phyloP scores from a whole-genome alignment of 495 filamentous ascomycete species.

The Poronia punctata region DNA sequence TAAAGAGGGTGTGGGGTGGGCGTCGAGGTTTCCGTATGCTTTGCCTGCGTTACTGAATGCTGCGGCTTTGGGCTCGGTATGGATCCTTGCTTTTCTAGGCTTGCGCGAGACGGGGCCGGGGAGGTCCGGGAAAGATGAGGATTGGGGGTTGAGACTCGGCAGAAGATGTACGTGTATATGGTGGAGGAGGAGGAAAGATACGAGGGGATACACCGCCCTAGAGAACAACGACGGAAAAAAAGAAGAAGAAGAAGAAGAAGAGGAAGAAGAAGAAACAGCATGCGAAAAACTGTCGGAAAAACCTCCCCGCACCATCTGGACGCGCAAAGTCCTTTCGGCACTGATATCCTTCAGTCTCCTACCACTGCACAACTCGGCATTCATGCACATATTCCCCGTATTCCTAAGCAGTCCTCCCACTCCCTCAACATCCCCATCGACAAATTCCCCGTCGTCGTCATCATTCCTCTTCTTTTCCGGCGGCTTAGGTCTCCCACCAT shows the following conservation, averaged over 20 bases:
- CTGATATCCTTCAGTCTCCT: slow-evolving; percentile 59
- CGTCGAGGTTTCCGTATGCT: slow-evolving; percentile 34
- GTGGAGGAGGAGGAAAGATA: slow-evolving; percentile 15
- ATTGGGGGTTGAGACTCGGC: slow-evolving; percentile 20
- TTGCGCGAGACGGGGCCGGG: slow-evolving; percentile 24
- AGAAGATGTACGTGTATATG: too few relatives aligned
- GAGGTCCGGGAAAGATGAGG: slow-evolving; percentile 20
- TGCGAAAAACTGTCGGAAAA: slow-evolving; percentile 28
- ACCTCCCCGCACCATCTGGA: slow-evolving; percentile 54
- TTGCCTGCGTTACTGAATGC: slow-evolving; percentile 26
- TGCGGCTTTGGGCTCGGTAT: slow-evolving; percentile 15
- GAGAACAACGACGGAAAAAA: slow-evolving; percentile 16
- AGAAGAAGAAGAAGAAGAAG: not conserved
- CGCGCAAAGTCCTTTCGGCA: slow-evolving; percentile 53
- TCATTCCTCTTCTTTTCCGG: slow-evolving; percentile 62
- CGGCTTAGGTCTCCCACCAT: slow-evolving; percentile 62
- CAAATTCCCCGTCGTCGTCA: too few relatives aligned
- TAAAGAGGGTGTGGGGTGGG: slow-evolving; percentile 26
- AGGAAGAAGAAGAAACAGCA: slow-evolving; percentile 13
- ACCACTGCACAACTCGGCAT: slow-evolving; percentile 67
- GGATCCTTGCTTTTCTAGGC: slow-evolving; percentile 13
- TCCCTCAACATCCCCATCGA: too few relatives aligned
- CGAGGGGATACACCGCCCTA: slow-evolving; percentile 9
- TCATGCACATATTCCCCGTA: slow-evolving; percentile 66
- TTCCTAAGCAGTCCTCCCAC: slow-evolving; percentile 68